These are phyloP conservation scores for Magnolia kwangsiensis DNA, from an alignment of 164 flowering plant genomes.

Conservation along the genomic window DNA sequence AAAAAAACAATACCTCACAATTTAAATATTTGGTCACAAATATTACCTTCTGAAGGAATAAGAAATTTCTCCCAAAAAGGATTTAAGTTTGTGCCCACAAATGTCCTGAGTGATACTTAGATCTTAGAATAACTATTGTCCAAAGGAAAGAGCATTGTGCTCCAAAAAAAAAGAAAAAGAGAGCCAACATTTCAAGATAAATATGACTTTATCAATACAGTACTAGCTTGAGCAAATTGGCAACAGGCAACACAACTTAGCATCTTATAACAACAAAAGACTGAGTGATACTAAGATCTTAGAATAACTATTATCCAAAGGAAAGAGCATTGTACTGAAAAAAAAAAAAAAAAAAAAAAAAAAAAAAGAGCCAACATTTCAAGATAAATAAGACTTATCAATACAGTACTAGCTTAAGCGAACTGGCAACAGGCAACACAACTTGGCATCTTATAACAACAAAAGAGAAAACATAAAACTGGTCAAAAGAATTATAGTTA, in stretches of 20 bases:
- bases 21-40: slow-evolving; percentile 2
- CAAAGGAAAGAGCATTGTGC: background rate
- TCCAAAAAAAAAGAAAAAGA: background rate
- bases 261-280: too few species aligned
- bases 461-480: too few species aligned
- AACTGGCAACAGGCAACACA: too few species aligned
- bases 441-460: too few species aligned
- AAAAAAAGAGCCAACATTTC: background rate
- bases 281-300: slow-evolving; percentile 30
- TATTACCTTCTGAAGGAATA: slow-evolving; percentile 74
- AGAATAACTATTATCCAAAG: background rate
- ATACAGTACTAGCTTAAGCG: too few species aligned
- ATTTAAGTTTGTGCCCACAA: slow-evolving; percentile 89
- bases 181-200: too few species aligned
- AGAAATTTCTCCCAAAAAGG: slow-evolving; percentile 82
- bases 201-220: too few species aligned
- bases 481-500: too few species aligned
- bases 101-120: slow-evolving; percentile 56
- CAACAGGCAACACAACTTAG: too few species aligned
- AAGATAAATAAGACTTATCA: too few species aligned
- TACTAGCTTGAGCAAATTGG: too few species aligned
- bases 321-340: background rate
- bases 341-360: background rate
- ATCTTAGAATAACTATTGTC: background rate
- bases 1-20: background rate